Base-by-base conservation (phyloP, 148 eudicot species). In the Cornus florida region DNA sequence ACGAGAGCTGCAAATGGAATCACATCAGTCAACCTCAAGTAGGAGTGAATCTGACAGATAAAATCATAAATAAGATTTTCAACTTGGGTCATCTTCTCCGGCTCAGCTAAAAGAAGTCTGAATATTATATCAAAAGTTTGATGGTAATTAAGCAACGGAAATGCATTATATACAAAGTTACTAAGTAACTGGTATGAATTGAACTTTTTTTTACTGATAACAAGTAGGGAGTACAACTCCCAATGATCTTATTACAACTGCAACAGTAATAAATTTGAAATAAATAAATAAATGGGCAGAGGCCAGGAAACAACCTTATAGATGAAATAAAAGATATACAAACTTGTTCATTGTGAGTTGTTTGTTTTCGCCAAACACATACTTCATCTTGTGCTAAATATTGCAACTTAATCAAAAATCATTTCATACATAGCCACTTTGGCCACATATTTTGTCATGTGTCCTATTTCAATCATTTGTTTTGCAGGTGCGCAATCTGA, bases 1-100 rank as follows among this genome's bases (percentile, higher is more conserved):
- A 73, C 6, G 97, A 91, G 79, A 84, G 72, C 97, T 94, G 92
- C 82, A 88, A 77, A 67, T 17, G 48, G 48, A 32, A 32, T 50
- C 19, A 32, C 62, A 67, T 67, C 9, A 62, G 66, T 53, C 59
- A 13, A 62, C 7, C 22, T 3, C 22, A 62, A 62, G 66, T n/a
- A 8, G 20, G 64, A 57, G 5, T 14, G 19, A 57, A 17, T 19
- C 20, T 16, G 8, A 57, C 20, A 13, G 62, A 13, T 5, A 35
- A 35, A 35, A 57, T 13, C n/a, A 14, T 1, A 57, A 57, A 57
- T 57, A 57, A 13, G 62, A 57, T 57, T 43, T n/a, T 19, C 0
- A 17, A 62, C 24, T 62, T n/a, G 1, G 23, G 19, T 62, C 16
- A 60, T 60, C 66, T 3, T 17, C 66, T 20, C 24, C 17, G 6